Evolutionary conservation across 2,329 filamentous ascomycete species (phyloP).

Genomic region (Leptographium flavum): DNA sequence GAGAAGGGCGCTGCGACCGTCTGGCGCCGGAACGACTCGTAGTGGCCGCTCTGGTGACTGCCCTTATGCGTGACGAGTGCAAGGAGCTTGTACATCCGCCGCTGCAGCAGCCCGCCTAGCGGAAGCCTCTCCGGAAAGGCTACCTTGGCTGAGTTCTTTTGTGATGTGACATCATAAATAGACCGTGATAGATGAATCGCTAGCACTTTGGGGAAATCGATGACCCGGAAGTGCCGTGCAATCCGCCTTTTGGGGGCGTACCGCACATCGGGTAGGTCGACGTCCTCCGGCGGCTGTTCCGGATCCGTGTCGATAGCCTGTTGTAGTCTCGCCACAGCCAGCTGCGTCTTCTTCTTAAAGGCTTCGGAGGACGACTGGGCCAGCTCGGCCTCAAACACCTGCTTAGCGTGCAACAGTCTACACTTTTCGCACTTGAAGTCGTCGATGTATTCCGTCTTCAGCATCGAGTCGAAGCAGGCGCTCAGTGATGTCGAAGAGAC

Average conservation of each 20-base stretch:
- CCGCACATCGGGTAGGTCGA: slow-evolving; percentile 60
- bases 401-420: slow-evolving; percentile 65
- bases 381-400: slow-evolving; percentile 46
- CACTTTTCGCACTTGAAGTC: slow-evolving; percentile 95
- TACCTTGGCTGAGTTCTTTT: slow-evolving; percentile 91
- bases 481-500: slow-evolving; percentile 67
- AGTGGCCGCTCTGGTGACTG: slow-evolving; percentile 90
- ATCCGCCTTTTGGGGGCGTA: slow-evolving; percentile 72
- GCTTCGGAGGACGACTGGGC: slow-evolving; percentile 35
- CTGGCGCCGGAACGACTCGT: slow-evolving; percentile 89
- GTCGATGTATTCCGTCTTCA: slow-evolving; percentile 92
- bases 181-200: slow-evolving; percentile 87
- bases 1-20: slow-evolving; percentile 66
- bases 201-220: slow-evolving; percentile 74
- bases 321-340: slow-evolving; percentile 50
- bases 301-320: slow-evolving; percentile 65
- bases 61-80: slow-evolving; percentile 90
- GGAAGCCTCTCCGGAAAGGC: slow-evolving; percentile 78
- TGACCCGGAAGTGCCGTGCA: slow-evolving; percentile 75
- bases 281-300: slow-evolving; percentile 57
- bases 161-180: slow-evolving; percentile 72
- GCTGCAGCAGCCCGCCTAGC: slow-evolving; percentile 63
- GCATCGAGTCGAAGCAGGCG: slow-evolving; percentile 80
- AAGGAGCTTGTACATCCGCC: slow-evolving; percentile 70
- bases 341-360: slow-evolving; percentile 35